These are phyloP conservation scores for Cyberlindnera xylosilytica DNA, from an alignment of 805 yeast genomes.

Conservation along the genomic window DNA sequence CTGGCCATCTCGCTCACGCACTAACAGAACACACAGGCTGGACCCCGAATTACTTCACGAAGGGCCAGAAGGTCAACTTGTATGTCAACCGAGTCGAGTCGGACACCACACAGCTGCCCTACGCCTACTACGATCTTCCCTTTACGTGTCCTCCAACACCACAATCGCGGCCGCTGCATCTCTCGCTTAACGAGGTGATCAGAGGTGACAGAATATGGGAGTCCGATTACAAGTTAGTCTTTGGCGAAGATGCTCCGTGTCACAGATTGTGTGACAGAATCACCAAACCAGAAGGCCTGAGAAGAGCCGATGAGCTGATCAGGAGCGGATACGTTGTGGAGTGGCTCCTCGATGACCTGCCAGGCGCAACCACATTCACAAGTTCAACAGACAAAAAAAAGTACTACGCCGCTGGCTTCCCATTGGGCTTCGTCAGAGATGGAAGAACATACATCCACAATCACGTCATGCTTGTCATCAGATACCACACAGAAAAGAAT, in stretches of 20 bases:
- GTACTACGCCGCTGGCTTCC: constrained; percentile 84
- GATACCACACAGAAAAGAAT: constrained; percentile 56
- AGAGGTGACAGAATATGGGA: constrained; percentile 80
- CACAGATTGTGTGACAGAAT: constrained; percentile 62
- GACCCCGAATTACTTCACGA: constrained; percentile 35
- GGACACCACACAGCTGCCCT: constrained; percentile 73
- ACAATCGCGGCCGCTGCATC: constrained; percentile 54
- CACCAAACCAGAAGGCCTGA: constrained; percentile 49
- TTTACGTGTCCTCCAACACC: constrained; percentile 72
- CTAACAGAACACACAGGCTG: constrained; percentile 28
- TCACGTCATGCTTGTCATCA: constrained; percentile 76
- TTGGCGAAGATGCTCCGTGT: constrained; percentile 67
- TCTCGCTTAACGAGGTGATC: constrained; percentile 73
- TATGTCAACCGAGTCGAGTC: constrained; percentile 78
- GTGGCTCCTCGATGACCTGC: constrained; percentile 81
- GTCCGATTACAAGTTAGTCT: constrained; percentile 62
- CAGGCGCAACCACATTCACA: constrained; percentile 83
- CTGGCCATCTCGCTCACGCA: too few species aligned
- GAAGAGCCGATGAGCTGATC: constrained; percentile 58
- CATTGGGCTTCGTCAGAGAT: constrained; percentile 66
- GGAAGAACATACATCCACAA: constrained; percentile 67
- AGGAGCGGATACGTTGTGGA: constrained; percentile 72
- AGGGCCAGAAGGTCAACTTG: constrained; percentile 64
- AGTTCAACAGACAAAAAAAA: constrained; percentile 54
- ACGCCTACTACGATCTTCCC: constrained; percentile 70